These are phyloP conservation scores for Geosmithia morbida DNA, from an alignment of 2,329 filamentous ascomycete genomes.

Conservation along the genomic window DNA sequence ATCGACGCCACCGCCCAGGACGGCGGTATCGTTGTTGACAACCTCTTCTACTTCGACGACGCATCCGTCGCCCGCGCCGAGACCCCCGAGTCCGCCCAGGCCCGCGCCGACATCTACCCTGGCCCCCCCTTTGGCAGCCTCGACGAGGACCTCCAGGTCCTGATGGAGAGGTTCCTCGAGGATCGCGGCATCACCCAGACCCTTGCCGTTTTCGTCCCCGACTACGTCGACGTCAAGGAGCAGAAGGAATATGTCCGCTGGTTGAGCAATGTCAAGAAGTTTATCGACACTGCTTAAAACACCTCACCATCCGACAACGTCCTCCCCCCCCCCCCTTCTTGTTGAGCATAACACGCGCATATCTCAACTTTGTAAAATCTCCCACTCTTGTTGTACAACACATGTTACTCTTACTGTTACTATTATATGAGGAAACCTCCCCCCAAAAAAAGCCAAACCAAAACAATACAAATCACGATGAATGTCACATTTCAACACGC, in stretches of 20 bases:
- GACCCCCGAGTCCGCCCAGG: slow-evolving; percentile 63
- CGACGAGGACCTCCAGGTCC: slow-evolving; percentile 86
- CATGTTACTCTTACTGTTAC: neutral
- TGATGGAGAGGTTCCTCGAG: slow-evolving; percentile 87
- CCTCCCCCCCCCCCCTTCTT: neutral
- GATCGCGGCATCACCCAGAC: slow-evolving; percentile 82
- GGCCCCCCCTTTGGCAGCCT: slow-evolving; percentile 89
- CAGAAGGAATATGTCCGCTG: slow-evolving; percentile 91
- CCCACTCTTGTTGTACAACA: slow-evolving; percentile 1
- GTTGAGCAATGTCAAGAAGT: slow-evolving; percentile 76
- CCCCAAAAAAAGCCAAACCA: no score
- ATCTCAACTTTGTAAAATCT: neutral
- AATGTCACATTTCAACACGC: neutral
- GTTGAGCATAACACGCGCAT: neutral
- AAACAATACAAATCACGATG: neutral
- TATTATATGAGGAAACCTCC: no score
- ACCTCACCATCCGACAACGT: no score
- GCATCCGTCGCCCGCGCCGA: slow-evolving; percentile 62
- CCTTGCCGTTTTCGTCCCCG: slow-evolving; percentile 79
- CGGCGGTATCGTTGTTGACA: slow-evolving; percentile 75
- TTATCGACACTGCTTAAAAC: slow-evolving; percentile 55
- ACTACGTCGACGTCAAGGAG: slow-evolving; percentile 98
- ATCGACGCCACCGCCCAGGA: slow-evolving; percentile 81
- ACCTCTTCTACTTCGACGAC: slow-evolving; percentile 77
- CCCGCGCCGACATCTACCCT: slow-evolving; percentile 66